Conservation (phyloP, 305 asterid species). For the Fraxinus paxiana region DNA sequence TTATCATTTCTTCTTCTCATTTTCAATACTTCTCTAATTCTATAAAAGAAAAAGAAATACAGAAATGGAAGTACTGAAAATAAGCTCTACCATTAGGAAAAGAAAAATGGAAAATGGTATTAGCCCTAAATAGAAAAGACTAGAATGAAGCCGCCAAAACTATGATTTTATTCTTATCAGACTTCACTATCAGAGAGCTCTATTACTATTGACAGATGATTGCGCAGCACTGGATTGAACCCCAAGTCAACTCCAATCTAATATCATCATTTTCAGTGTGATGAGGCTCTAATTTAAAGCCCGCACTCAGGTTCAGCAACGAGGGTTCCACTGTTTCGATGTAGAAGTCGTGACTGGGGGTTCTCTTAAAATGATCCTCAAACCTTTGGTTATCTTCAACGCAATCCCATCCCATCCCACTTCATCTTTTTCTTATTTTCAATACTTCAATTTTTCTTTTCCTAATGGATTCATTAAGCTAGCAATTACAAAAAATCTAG, state of each 20-base stretch:
- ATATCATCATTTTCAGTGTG: slow-evolving; percentile 22
- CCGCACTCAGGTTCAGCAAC: slow-evolving; percentile 22
- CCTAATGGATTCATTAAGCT: not conserved
- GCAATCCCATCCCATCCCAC: slow-evolving; percentile 44
- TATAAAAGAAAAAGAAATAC: no score
- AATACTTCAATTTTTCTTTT: no score
- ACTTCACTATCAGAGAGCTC: slow-evolving; percentile 30
- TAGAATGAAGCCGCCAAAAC: slow-evolving; percentile 26
- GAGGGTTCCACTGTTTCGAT: slow-evolving; percentile 50
- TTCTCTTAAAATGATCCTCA: slow-evolving; percentile 25
- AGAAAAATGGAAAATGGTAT: not conserved
- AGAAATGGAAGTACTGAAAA: not conserved
- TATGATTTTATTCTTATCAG: not conserved
- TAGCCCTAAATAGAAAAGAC: not conserved
- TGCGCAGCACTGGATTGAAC: slow-evolving; percentile 19
- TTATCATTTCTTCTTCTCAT: no score
- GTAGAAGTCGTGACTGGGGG: slow-evolving; percentile 50
- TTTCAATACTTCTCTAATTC: no score
- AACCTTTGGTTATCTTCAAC: slow-evolving; percentile 8
- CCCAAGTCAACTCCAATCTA: slow-evolving; percentile 58
- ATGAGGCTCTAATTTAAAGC: slow-evolving; percentile 25
- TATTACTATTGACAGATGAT: slow-evolving; percentile 16
- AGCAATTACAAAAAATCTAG: slow-evolving; percentile 31
- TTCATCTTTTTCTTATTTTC: no score
- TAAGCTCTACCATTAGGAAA: not conserved